These are phyloP conservation scores for Fonsecaea multimorphosa DNA, from an alignment of 2,329 filamentous ascomycete genomes.

Conservation along the genomic window DNA sequence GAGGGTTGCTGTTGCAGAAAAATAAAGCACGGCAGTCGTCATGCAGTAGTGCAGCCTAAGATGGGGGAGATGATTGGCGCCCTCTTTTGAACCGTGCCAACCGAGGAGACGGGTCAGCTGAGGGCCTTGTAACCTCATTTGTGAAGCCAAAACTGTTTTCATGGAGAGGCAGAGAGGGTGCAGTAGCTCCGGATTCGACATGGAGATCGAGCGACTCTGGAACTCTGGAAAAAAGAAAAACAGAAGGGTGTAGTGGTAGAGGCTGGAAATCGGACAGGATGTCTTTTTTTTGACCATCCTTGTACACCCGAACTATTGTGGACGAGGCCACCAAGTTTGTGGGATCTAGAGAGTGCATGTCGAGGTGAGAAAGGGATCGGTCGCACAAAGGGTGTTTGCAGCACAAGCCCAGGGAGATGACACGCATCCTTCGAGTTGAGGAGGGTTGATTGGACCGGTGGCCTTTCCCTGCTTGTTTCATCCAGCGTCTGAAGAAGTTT, in stretches of 20 bases:
- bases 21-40: neutral
- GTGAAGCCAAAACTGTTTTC: slow-evolving; percentile 4
- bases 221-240: neutral
- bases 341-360: too few relatives aligned
- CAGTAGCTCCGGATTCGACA: slow-evolving; percentile 8
- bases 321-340: slow-evolving; percentile 7
- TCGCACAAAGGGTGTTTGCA: slow-evolving; percentile 4
- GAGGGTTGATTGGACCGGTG: slow-evolving; percentile 18
- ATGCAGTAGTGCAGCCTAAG: slow-evolving; percentile 29
- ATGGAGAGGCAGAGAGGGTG: neutral
- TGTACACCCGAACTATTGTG: neutral
- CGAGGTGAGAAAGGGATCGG: neutral
- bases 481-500: slow-evolving; percentile 16
- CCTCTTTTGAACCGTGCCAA: slow-evolving; percentile 24
- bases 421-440: neutral
- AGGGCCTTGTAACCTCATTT: slow-evolving; percentile 15
- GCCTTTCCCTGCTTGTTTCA: slow-evolving; percentile 28
- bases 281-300: neutral
- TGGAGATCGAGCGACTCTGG: slow-evolving; percentile 5
- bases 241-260: slow-evolving; percentile 12
- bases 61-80: slow-evolving; percentile 29
- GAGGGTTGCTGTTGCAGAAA: slow-evolving; percentile 2
- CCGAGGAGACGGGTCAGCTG: slow-evolving; percentile 33
- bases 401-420: slow-evolving; percentile 9
- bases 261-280: slow-evolving; percentile 6